These are phyloP conservation scores for Cytidiella melzeri DNA, from an alignment of 768 basidiomycete species.

Conservation along the genomic window DNA sequence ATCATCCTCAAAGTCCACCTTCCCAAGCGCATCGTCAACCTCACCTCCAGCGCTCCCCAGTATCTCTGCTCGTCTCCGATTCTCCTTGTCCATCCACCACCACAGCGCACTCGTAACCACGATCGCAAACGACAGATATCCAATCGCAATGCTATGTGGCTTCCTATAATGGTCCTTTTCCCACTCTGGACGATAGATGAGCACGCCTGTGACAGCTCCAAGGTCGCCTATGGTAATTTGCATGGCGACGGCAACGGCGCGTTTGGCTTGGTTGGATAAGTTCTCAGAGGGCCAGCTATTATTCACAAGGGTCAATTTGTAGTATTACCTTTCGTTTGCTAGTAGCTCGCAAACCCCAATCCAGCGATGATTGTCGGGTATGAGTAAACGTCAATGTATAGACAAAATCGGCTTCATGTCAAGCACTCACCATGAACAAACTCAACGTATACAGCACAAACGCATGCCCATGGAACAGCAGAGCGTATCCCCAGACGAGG, in stretches of 20 bases:
- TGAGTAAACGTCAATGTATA: not conserved
- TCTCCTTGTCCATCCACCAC: conserved; percentile 45
- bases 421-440: conserved; percentile 45
- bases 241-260: conserved; percentile 55
- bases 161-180: conserved; percentile 41
- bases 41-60: conserved; percentile 8
- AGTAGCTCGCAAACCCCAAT: not conserved
- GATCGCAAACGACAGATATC: conserved; percentile 47
- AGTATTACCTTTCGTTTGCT: not conserved
- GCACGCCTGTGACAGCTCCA: conserved; percentile 53
- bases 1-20: conserved; percentile 13
- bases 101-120: conserved; percentile 39
- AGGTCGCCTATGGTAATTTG: conserved; percentile 60
- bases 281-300: conserved; percentile 53
- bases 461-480: conserved; percentile 57
- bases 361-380: not conserved
- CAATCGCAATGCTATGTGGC: conserved; percentile 54
- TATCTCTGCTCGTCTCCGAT: conserved; percentile 34
- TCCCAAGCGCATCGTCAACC: too few species aligned
- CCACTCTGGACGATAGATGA: conserved; percentile 49
- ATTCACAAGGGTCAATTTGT: not conserved
- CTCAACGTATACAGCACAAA: conserved; percentile 54
- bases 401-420: not conserved
- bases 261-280: conserved; percentile 63
- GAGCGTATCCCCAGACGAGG: conserved; percentile 53